These are phyloP conservation scores for Exophiala sideris DNA, from an alignment of 2,329 filamentous ascomycete genomes.

Conservation along the genomic window DNA sequence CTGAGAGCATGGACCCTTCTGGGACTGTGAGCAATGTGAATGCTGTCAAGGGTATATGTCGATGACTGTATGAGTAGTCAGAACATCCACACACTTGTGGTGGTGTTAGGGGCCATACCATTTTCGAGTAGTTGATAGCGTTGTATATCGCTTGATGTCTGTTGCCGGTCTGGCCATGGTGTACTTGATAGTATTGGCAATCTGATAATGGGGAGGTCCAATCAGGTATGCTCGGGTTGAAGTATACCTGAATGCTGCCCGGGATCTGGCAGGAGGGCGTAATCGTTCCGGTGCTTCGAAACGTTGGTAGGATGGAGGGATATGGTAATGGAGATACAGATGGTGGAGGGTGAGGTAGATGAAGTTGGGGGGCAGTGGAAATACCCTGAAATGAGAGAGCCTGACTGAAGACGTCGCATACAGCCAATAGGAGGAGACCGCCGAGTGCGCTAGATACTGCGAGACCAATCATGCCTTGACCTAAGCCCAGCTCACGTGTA, in stretches of 20 bases:
- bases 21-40: conserved; percentile 18
- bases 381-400: conserved; percentile 3
- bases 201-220: too few species aligned
- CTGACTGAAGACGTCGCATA: background rate
- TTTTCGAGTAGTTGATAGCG: background rate
- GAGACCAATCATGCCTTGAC: background rate
- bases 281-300: too few species aligned
- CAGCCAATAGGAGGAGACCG: background rate
- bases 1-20: conserved; percentile 14
- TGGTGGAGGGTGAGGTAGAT: background rate
- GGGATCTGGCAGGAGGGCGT: too few species aligned
- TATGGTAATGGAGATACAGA: background rate
- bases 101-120: background rate
- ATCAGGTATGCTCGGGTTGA: too few species aligned
- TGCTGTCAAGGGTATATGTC: conserved; percentile 14
- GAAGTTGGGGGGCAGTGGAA: background rate
- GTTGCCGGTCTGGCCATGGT: too few species aligned
- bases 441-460: background rate
- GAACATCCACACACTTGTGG: background rate
- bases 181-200: too few species aligned
- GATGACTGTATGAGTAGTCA: background rate
- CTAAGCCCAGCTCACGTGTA: too few species aligned
- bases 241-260: too few species aligned
- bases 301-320: background rate
- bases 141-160: too few species aligned